Evolutionary conservation across 495 filamentous ascomycete species (phyloP), one percentile per base, ranked within the genome.

Genomic region (Pseudomonodictys pantanalensis): DNA sequence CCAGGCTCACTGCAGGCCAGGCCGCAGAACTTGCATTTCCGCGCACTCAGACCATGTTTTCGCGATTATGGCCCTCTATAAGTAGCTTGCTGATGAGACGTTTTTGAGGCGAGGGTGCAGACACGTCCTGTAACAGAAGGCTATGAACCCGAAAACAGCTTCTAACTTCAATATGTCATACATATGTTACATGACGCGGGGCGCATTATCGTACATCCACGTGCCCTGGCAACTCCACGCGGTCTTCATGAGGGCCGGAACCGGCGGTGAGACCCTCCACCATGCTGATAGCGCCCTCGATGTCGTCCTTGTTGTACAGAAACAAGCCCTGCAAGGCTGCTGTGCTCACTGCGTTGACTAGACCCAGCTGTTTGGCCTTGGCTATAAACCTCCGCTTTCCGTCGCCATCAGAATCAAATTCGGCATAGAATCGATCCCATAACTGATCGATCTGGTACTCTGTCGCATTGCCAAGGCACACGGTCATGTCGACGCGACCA

Each of bases 341-440:
- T 2, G 91, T 88, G 60, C 91, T 97, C 6, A 88, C 87, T 49
- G 80, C 76, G 48, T 84, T 81, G 15, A 82, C 68, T 48, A 83
- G 59, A 2, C 78, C 78, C 18, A 83, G 74, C 38, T 77, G 72
- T 44, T 77, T 71, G 12, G 84, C 75, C 33, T 75, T 76, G 33
- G 74, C 60, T 59, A 83, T 64, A 68, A 85, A 85, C 8, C 67
- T 62, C 50, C 72, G 69, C 52, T 77, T 81, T 8, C 78, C 76
- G 1, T 72, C 67, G 10, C 83, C 85, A 47, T 85, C 79, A 11
- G 69, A 51, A 65, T 95, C 90, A n/a, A 89, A 71, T 32, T 91
- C 88, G 2, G 86, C 86, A 60, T 97, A 98, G 73, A 97, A 98
- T 26, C 93, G 83, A 71, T 92, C 87, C 93, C 93, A 98, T 74